Conservation (phyloP, 257 asterid genomes). For the Scutellaria minor region DNA sequence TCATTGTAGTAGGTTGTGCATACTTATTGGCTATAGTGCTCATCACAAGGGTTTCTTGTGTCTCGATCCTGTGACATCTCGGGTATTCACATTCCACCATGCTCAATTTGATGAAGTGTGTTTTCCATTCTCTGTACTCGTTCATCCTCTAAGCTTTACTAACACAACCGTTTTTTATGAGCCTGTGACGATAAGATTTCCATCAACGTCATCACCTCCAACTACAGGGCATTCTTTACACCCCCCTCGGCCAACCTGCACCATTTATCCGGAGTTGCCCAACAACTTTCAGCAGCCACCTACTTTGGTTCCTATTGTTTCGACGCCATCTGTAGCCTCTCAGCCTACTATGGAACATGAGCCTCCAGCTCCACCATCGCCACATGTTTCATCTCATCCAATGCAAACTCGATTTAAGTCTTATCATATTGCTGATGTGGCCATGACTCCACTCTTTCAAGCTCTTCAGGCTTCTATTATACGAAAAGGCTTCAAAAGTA, state of each 20-base stretch:
- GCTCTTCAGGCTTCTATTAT: conserved; percentile 2
- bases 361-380: neutral
- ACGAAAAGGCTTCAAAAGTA: too few relatives aligned
- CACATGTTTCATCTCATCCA: neutral
- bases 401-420: conserved; percentile 5
- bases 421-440: neutral
- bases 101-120: neutral
- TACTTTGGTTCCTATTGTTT: too few relatives aligned
- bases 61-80: neutral
- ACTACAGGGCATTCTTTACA: too few relatives aligned
- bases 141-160: too few relatives aligned
- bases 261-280: too few relatives aligned
- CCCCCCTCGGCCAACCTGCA: too few relatives aligned
- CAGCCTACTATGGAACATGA: neutral
- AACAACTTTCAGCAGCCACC: too few relatives aligned
- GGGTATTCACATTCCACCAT: neutral
- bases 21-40: neutral
- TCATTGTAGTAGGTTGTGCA: neutral
- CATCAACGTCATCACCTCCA: too few relatives aligned
- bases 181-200: too few relatives aligned
- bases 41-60: neutral
- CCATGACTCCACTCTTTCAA: neutral
- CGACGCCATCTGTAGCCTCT: too few relatives aligned
- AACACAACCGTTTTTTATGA: too few relatives aligned
- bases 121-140: neutral